phyloP scores from a whole-genome alignment of 768 basidiomycete species.

The Tylopilus sp. region DNA sequence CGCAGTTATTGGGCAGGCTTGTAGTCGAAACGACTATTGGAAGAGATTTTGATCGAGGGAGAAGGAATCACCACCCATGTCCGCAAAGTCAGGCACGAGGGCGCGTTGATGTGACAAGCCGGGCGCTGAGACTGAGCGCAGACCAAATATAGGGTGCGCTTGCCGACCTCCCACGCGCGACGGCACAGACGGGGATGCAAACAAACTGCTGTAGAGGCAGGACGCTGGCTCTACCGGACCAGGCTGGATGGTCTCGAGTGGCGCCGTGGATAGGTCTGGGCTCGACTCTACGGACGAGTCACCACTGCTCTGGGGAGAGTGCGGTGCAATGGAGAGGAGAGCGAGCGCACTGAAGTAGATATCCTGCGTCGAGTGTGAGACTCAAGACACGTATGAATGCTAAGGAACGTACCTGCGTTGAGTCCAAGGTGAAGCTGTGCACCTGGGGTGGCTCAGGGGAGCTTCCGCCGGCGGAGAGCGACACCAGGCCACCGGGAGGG shows the following conservation, averaged over 20 bases:
- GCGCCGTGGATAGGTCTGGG: slow-evolving; percentile 41
- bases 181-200: slow-evolving; percentile 21
- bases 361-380: slow-evolving; percentile 17
- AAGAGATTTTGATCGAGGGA: slow-evolving; percentile 46
- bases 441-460: slow-evolving; percentile 36
- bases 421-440: slow-evolving; percentile 20
- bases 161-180: slow-evolving; percentile 22
- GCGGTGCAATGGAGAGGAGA: slow-evolving; percentile 53
- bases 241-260: slow-evolving; percentile 39
- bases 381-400: neutral
- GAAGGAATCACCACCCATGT: slow-evolving; percentile 34
- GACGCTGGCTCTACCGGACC: slow-evolving; percentile 37
- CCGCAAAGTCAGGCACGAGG: slow-evolving; percentile 42
- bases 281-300: slow-evolving; percentile 56
- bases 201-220: slow-evolving; percentile 33
- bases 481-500: slow-evolving; percentile 27
- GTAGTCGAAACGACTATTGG: slow-evolving; percentile 36
- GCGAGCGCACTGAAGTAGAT: slow-evolving; percentile 46
- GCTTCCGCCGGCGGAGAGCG: slow-evolving; percentile 37
- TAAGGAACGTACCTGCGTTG: slow-evolving; percentile 23
- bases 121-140: slow-evolving; percentile 44
- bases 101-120: slow-evolving; percentile 28
- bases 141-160: slow-evolving; percentile 31
- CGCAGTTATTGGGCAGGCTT: slow-evolving; percentile 12
- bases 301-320: slow-evolving; percentile 44